These are phyloP conservation scores for Lecanosticta acicola DNA, from an alignment of 2,329 filamentous ascomycete species.

Conservation along the genomic window DNA sequence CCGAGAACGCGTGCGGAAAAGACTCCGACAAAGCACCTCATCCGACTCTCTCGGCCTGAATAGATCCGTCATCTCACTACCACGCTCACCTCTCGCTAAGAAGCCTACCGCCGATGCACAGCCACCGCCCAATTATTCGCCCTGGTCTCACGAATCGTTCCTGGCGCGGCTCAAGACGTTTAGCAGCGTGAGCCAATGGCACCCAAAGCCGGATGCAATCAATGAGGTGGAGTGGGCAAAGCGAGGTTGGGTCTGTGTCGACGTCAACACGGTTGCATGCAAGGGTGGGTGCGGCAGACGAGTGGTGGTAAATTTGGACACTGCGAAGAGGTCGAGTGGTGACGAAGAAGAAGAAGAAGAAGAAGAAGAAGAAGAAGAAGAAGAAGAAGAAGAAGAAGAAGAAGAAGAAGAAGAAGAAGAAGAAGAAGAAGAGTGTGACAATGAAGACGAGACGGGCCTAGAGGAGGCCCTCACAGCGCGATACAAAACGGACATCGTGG, in stretches of 20 bases:
- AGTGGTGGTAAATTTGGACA: slow-evolving; percentile 70
- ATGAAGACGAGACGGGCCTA: slow-evolving; percentile 32
- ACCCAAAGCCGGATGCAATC: slow-evolving; percentile 79
- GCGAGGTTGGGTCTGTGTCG: slow-evolving; percentile 81
- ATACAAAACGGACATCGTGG: slow-evolving; percentile 66
- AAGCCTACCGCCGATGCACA: slow-evolving; percentile 10
- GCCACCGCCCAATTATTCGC: slow-evolving; percentile 65
- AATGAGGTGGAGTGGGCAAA: slow-evolving; percentile 94
- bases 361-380: slow-evolving; percentile 41
- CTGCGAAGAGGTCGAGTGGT: slow-evolving; percentile 22
- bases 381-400: slow-evolving; percentile 49
- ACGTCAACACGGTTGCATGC: slow-evolving; percentile 78
- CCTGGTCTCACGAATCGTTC: slow-evolving; percentile 77
- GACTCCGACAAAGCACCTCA: slow-evolving; percentile 29
- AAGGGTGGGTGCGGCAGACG: slow-evolving; percentile 74
- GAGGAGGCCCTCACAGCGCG: slow-evolving; percentile 66
- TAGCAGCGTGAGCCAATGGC: slow-evolving; percentile 86
- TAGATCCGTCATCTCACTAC: slow-evolving; percentile 27
- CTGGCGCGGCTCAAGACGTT: slow-evolving; percentile 78
- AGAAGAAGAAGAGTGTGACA: slow-evolving; percentile 38
- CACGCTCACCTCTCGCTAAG: slow-evolving; percentile 26
- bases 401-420: slow-evolving; percentile 36
- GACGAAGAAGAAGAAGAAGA: slow-evolving; percentile 48
- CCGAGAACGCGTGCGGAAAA: slow-evolving; percentile 28
- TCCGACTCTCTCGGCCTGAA: slow-evolving; percentile 20